Conservation (phyloP, 495 filamentous ascomycete species). For the Neohortaea acidophila region DNA sequence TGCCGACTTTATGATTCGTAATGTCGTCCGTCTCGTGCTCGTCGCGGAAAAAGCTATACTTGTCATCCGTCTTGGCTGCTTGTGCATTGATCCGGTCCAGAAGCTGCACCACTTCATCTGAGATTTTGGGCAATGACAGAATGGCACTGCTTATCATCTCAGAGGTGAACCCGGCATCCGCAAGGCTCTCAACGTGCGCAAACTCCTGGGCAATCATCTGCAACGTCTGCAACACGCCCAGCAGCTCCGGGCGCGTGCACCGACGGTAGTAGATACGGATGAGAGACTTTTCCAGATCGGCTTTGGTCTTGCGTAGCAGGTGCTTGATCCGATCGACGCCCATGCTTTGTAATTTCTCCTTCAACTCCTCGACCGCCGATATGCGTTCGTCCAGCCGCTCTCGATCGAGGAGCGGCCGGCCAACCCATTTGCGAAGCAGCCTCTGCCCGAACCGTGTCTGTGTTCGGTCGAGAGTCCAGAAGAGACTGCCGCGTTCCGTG, state of each 20-base stretch:
- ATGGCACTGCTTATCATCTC: conserved; percentile 56
- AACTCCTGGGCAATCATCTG: conserved; percentile 68
- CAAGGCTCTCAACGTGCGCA: conserved; percentile 43
- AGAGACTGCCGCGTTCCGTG: conserved; percentile 69
- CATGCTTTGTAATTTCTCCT: conserved; percentile 44
- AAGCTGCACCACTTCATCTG: conserved; percentile 49
- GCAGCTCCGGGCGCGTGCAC: conserved; percentile 79
- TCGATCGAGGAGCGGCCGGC: conserved; percentile 73
- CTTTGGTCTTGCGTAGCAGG: conserved; percentile 54
- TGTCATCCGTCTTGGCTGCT: conserved; percentile 75
- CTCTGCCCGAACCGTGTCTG: conserved; percentile 79
- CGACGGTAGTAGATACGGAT: conserved; percentile 83
- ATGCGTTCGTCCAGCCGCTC: conserved; percentile 66
- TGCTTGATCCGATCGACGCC: conserved; percentile 57
- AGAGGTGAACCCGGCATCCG: conserved; percentile 62
- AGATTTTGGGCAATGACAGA: conserved; percentile 59
- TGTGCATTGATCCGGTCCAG: conserved; percentile 76
- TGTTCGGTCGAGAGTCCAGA: conserved; percentile 93
- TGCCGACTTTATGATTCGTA: conserved; percentile 74
- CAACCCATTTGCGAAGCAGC: conserved; percentile 87
- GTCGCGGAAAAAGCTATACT: conserved; percentile 85
- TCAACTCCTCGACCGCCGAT: conserved; percentile 75
- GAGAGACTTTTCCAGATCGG: conserved; percentile 78
- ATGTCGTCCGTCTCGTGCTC: conserved; percentile 75
- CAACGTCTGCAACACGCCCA: conserved; percentile 69